Base-by-base conservation (phyloP, 441 rosid species). In the Erodium texanum region DNA sequence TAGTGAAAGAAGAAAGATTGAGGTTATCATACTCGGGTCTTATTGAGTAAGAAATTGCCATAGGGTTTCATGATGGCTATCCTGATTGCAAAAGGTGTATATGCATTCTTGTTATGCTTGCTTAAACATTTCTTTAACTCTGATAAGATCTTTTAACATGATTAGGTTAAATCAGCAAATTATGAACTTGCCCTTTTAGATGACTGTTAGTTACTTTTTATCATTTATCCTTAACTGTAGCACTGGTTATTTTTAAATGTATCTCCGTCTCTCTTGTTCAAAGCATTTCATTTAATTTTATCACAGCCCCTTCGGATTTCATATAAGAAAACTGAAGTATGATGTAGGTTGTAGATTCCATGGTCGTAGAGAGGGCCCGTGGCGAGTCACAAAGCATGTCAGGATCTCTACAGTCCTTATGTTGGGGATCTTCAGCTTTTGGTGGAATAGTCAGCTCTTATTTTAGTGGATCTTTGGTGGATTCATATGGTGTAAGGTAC, bases 341-440 rank as follows among this genome's bases (percentile, higher is more conserved):
- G 66, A 23, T 79, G 70, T 71, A 94, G 99, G 99, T 87, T 76
- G 99, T 92, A 67, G 98, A 94, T 85, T 94, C 99, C 70, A 92
- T 94, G 99, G 97, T 94, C 29, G 99, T 92, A 59, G 98, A 94
- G 81, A 85, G 97, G 76, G 94, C 97, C 77, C 96, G 99, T 73
- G 99, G 97, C 48, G 99, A 94, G 81, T 92, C 99, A 29, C 98
- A 89, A 76, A 87, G 91, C 68, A 78, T 92, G 79, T 87, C 96
- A 0, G 96, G 99, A 65, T 89, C 98, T 38, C 87, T 94, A 66
- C 98, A 89, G 81, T 94, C 98, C 5, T 82, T 92, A 68, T 92
- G 99, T 76, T 92, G 98, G 98, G 99, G 99, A 76, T 92, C 94
- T 19, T 94, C 98, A 50, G 99, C 98, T 41, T 92, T 94, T 81